Percentiles rank a stretch among this genome's conserved stretches.
Evolutionary conservation across 164 flowering plant genomes (phyloP).

Genomic region (Aristolochia fimbriata): DNA sequence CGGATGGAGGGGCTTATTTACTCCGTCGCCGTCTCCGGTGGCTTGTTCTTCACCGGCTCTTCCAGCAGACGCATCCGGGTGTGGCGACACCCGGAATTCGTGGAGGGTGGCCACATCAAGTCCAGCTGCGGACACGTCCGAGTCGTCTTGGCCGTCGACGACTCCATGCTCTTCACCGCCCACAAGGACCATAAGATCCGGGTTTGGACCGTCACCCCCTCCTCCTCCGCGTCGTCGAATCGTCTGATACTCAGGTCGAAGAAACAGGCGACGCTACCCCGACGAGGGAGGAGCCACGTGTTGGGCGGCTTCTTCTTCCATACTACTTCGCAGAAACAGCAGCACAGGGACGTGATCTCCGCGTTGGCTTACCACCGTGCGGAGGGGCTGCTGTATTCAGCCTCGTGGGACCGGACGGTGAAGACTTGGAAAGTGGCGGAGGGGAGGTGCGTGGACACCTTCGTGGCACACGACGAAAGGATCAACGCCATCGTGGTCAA

Average conservation of each 20-base stretch:
- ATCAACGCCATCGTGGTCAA: conserved; percentile 29
- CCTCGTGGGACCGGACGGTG: conserved; percentile 28
- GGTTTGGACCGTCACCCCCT: conserved; percentile 12
- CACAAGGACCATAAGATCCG: conserved; percentile 30
- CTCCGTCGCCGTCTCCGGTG: conserved; percentile 26
- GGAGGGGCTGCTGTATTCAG: conserved; percentile 27
- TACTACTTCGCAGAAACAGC: too few species aligned
- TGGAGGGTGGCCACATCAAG: conserved; percentile 24
- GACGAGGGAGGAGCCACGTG: too few species aligned
- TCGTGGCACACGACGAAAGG: conserved; percentile 25
- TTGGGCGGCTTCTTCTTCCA: too few species aligned
- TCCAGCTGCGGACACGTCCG: conserved; percentile 21
- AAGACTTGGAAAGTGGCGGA: conserved; percentile 27
- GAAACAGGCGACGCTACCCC: conserved; percentile 16
- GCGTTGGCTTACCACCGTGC: conserved; percentile 32
- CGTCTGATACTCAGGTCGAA: conserved; percentile 2
- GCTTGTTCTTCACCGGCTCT: conserved; percentile 29
- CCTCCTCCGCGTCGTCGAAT: conserved; percentile 4
- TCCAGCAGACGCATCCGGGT: conserved; percentile 30
- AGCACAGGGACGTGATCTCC: conserved; percentile 30
- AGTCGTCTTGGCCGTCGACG: conserved; percentile 23
- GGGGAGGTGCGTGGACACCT: conserved; percentile 21
- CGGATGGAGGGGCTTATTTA: too few species aligned
- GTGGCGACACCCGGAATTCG: conserved; percentile 34
- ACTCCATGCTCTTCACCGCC: conserved; percentile 22